Base-by-base conservation (phyloP, 306 rosid species). In the Gastrolobium villosum region DNA sequence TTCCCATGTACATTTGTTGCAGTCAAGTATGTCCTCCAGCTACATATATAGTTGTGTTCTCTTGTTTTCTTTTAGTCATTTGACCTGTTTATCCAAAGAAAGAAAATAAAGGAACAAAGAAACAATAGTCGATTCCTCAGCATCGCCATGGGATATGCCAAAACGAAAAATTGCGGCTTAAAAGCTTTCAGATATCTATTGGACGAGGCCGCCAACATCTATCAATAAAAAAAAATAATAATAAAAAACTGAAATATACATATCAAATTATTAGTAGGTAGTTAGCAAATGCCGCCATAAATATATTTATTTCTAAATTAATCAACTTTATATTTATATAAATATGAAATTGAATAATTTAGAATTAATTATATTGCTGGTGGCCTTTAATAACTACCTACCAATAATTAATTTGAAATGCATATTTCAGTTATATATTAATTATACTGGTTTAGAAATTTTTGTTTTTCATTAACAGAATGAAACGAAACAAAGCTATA, bases 101-200 rank as follows among this genome's bases (percentile, higher is more conserved):
- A 20, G 26, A 20, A 20, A 20, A 20, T 20, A 53, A 15, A 20
- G 1, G 2, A 50, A 2, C 10, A n/a, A n/a, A n/a, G n/a, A n/a
- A 35, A 6, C 10, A 68, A 15, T 13, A 57, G 52, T 36, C 4
- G 14, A 20, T 34, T 56, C 43, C 35, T 43, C 66, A 41, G 53
- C 56, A 15, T n/a, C 48, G 36, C 36, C 6, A 45, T 57, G 3
- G 5, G 45, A 44, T 57, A 67, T 10, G 14, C 30, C 11, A 76
- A 32, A 20, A 49, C 70, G 30, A 30, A 44, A 15, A 20, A 74
- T 69, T 79, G 84, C 71, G 81, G 81, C 84, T 52, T 9, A 54
- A 54, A 31, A 40, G 41, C 65, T 64, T 46, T 41, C 53, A 61
- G 30, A 30, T 60, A 36, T 71, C 8, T 59, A 43, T 8, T 41